Conservation (phyloP, 2,329 filamentous ascomycete genomes). For the Fonsecaea erecta region DNA sequence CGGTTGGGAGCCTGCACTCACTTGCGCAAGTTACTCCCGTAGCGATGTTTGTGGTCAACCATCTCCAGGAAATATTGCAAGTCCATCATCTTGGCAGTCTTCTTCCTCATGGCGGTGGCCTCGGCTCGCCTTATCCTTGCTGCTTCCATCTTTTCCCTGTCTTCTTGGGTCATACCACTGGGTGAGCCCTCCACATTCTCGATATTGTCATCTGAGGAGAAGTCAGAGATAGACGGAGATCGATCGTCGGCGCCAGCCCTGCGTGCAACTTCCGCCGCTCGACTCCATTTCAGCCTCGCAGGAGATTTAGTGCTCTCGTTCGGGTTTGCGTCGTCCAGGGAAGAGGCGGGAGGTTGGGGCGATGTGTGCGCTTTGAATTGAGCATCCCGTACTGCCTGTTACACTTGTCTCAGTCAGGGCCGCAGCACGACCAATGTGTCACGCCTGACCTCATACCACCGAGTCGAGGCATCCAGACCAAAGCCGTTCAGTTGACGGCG, state of each 20-base stretch:
- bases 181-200: conserved; percentile 45
- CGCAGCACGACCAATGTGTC: neutral
- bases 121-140: conserved; percentile 50
- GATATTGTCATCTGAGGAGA: conserved; percentile 45
- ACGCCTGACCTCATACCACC: conserved; percentile 70
- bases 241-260: conserved; percentile 72
- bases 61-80: conserved; percentile 84
- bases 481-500: conserved; percentile 72
- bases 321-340: neutral
- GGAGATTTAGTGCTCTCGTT: conserved; percentile 39
- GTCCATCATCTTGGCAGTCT: conserved; percentile 78
- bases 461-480: conserved; percentile 68
- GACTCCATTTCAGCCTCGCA: conserved; percentile 75
- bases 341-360: conserved; percentile 41
- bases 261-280: conserved; percentile 70
- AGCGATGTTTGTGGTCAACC: conserved; percentile 84
- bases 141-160: conserved; percentile 45
- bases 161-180: conserved; percentile 32
- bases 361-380: conserved; percentile 59
- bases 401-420: conserved; percentile 51
- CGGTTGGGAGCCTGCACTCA: neutral
- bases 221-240: conserved; percentile 37
- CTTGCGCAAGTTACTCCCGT: conserved; percentile 77
- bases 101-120: conserved; percentile 62
- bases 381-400: conserved; percentile 60